Base-by-base conservation (phyloP, 2,329 filamentous ascomycete species). In the Hypoxylon rubiginosum region DNA sequence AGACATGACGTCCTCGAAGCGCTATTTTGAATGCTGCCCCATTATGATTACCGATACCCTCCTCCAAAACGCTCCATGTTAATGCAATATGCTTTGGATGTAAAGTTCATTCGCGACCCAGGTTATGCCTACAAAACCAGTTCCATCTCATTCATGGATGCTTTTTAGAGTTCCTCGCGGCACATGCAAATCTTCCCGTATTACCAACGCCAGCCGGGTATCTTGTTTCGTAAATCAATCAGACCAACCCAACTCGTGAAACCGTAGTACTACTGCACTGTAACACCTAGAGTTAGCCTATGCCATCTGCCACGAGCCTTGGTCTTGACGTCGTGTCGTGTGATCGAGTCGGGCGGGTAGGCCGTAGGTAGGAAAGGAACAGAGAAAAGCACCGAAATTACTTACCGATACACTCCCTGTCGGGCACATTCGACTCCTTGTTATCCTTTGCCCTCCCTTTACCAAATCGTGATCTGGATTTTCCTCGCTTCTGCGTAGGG, bases 211-310 rank as follows among this genome's bases (percentile, higher is more conserved):
- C 61, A 60, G 59, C 58, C 52, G 70, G 70, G 69, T 72, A 72
- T 72, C 68, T 71, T 68, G 46, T 57, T 62, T 58, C 51, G 57
- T 55, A 67, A 67, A 69, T 67, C 56, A 69, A 63, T 26, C 36
- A 57, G 64, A 54, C 63, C 64, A 62, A 57, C 58, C 58, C 53
- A 50, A 67, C 48, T 53, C 50, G 45, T 61, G 34, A 58, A 67
- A 55, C 55, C 49, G 53, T 56, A 63, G 26, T 43, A 63, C 69
- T 69, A 79, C 73, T 78, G 77, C n/a, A 79, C 67, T 68, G 11
- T 55, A 64, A 21, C 28, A 39, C 36, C 6, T 6, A 24, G 36
- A 39, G 58, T 69, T 45, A 69, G 64, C 36, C 49, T 9, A n/a
- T 15, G n/a, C 28, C 6, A 24, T 49, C 8, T 19, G 39, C 13